A percentile compares a stretch with the other conserved stretches of the same genome.
Evolutionary conservation across 2,329 filamentous ascomycete species (phyloP).

Genomic region (Venturia aucupariae): DNA sequence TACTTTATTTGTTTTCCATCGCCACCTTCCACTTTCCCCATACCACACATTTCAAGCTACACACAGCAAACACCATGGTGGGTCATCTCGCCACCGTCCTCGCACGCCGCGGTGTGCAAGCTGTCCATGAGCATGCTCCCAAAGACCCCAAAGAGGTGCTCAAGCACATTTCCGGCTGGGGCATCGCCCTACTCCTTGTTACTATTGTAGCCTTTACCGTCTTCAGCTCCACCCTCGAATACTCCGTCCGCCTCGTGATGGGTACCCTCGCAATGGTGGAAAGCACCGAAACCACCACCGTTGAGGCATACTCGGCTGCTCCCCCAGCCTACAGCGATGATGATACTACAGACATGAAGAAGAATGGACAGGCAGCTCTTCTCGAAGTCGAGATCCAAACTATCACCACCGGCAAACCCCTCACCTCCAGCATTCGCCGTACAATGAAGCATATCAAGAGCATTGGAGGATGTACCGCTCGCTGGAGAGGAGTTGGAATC

Average conservation of each 20-base stretch:
- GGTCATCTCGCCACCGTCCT: slow-evolving; percentile 10
- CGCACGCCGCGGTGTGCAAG: slow-evolving; percentile 10
- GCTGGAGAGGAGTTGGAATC: slow-evolving; percentile 58
- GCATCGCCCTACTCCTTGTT: slow-evolving; percentile 23
- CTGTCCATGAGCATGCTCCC: background rate
- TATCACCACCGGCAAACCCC: slow-evolving; percentile 44
- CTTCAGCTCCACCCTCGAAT: slow-evolving; percentile 26
- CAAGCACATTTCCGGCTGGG: slow-evolving; percentile 24
- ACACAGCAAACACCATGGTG: background rate
- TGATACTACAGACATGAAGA: slow-evolving; percentile 20
- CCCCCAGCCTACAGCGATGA: slow-evolving; percentile 32
- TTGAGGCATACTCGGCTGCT: slow-evolving; percentile 39
- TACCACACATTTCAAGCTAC: background rate
- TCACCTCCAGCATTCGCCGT: slow-evolving; percentile 51
- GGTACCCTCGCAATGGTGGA: slow-evolving; percentile 57
- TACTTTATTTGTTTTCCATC: background rate
- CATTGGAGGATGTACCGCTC: slow-evolving; percentile 53
- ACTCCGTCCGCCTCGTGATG: slow-evolving; percentile 52
- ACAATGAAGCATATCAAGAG: slow-evolving; percentile 53
- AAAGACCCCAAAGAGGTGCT: background rate
- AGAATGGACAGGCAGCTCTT: slow-evolving; percentile 23
- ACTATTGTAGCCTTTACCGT: slow-evolving; percentile 35
- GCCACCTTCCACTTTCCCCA: background rate
- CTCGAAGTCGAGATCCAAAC: slow-evolving; percentile 31
- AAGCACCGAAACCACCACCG: slow-evolving; percentile 35